phyloP scores from a whole-genome alignment of 345 rosid species.

The Sisymbrium altissimum region DNA sequence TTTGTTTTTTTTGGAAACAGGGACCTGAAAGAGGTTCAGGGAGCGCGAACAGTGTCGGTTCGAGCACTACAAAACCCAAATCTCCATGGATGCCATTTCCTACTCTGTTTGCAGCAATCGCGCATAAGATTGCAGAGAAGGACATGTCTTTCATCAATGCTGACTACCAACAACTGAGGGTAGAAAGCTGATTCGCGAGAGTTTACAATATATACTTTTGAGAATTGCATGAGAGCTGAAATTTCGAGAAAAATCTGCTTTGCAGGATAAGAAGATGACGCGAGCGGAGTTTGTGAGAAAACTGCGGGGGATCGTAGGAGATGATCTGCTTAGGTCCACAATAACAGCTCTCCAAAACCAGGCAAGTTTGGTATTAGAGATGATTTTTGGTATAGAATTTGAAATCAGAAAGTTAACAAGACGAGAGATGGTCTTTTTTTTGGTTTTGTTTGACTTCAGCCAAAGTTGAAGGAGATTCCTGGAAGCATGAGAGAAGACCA shows the following conservation, averaged over 20 bases:
- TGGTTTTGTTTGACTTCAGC: slow-evolving; percentile 14
- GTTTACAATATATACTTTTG: neutral
- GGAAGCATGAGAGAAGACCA: slow-evolving; percentile 18
- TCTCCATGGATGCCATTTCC: slow-evolving; percentile 99
- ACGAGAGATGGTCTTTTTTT: neutral
- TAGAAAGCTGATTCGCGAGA: slow-evolving; percentile 22
- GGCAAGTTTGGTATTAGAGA: slow-evolving; percentile 13
- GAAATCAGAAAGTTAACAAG: neutral
- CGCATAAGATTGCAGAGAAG: slow-evolving; percentile 49
- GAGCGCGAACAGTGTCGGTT: slow-evolving; percentile 55
- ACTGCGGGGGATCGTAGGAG: slow-evolving; percentile 69
- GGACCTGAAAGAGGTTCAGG: slow-evolving; percentile 48
- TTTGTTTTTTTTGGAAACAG: neutral
- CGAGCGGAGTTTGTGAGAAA: slow-evolving; percentile 70
- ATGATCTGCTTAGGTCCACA: slow-evolving; percentile 61
- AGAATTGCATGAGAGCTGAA: neutral
- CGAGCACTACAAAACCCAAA: slow-evolving; percentile 51
- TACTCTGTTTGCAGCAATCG: slow-evolving; percentile 77
- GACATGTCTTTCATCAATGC: slow-evolving; percentile 55
- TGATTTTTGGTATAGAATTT: neutral
- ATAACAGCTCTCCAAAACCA: slow-evolving; percentile 65
- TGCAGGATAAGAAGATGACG: slow-evolving; percentile 58
- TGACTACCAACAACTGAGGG: slow-evolving; percentile 65
- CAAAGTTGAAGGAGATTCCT: slow-evolving; percentile 21
- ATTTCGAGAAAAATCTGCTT: neutral